Evolutionary conservation across 2,329 filamentous ascomycete genomes (phyloP), one percentile per base, ranked within the genome.

Genomic region (Ustulina deusta): DNA sequence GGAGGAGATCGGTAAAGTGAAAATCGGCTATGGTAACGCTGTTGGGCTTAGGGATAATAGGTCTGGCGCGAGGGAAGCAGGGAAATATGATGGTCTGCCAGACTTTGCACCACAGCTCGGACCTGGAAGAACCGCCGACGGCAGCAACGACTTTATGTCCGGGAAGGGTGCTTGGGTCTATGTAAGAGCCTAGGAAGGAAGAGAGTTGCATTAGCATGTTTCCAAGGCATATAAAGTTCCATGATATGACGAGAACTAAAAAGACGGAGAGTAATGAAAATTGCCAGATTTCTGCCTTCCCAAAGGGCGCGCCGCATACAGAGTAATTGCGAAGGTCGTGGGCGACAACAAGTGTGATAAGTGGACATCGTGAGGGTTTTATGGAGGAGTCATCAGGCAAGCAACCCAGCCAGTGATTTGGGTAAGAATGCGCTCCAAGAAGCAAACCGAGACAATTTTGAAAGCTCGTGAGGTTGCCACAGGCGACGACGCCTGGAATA

Each of bases 131-230:
- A 57, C 62, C 25, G 61, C 60, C 29, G 56, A 66, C 57, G 70
- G 68, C 64, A 71, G 66, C 59, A 68, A 61, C 61, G 57, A 65
- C 55, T 48, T 57, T 71, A 67, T 56, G 61, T 40, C 69, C 65
- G 63, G 72, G 48, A 72, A 71, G 70, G 71, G 67, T 69, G 70
- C 65, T 65, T 71, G 68, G 69, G 65, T 71, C 70, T 69, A 71
- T 65, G 72, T 66, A 74, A 58, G 74, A 73, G 65, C 75, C 77
- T 77, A 68, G 63, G 66, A 73, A 74, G 65, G 72, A 74, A 56
- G 66, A 73, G 70, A 69, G 57, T 73, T 74, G 69, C 69, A 71
- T 78, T 66, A 78, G 77, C 75, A 75, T 78, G 69, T 64, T 75
- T 73, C 58, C 62, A 60, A 22, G 42, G 42, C 58, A 63, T 68